phyloP scores from a whole-genome alignment of 192 early-diverging fungal species.

The Diversispora eburnea region DNA sequence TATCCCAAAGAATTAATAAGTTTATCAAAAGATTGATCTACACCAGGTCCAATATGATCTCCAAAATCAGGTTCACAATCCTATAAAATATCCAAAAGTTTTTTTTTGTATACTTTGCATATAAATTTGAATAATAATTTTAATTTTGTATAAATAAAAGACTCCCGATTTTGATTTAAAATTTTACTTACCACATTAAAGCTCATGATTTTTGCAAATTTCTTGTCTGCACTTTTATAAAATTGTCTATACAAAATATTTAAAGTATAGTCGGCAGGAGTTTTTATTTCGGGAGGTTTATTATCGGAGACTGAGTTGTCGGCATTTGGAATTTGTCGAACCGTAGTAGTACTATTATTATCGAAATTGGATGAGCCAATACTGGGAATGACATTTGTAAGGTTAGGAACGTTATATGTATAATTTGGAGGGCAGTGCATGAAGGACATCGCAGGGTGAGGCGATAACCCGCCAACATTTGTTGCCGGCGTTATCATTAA shows the following conservation, averaged over 20 bases:
- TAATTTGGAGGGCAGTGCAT: too few relatives aligned
- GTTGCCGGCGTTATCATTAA: too few relatives aligned
- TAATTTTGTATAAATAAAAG: not conserved
- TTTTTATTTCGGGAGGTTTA: conserved; percentile 36
- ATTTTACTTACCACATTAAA: conserved; percentile 33
- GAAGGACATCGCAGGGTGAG: too few relatives aligned
- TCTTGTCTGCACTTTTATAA: conserved; percentile 54
- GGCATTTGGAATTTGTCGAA: not conserved
- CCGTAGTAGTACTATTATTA: too few relatives aligned
- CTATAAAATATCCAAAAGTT: conserved; percentile 34
- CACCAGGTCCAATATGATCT: conserved; percentile 56
- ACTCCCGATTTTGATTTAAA: not conserved
- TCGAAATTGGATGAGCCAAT: too few relatives aligned
- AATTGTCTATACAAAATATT: conserved; percentile 56
- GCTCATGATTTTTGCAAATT: conserved; percentile 47
- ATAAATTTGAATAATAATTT: not conserved
- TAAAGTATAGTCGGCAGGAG: conserved; percentile 55
- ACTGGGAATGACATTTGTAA: too few relatives aligned
- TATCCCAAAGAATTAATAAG: conserved; percentile 73
- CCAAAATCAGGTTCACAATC: conserved; percentile 65
- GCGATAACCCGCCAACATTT: too few relatives aligned
- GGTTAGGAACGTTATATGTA: too few relatives aligned
- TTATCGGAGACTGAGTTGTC: not conserved
- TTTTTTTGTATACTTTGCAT: conserved; percentile 8
- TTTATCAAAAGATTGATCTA: conserved; percentile 79